Conservation (phyloP, 495 filamentous ascomycete genomes). For the Penicillium angulare region DNA sequence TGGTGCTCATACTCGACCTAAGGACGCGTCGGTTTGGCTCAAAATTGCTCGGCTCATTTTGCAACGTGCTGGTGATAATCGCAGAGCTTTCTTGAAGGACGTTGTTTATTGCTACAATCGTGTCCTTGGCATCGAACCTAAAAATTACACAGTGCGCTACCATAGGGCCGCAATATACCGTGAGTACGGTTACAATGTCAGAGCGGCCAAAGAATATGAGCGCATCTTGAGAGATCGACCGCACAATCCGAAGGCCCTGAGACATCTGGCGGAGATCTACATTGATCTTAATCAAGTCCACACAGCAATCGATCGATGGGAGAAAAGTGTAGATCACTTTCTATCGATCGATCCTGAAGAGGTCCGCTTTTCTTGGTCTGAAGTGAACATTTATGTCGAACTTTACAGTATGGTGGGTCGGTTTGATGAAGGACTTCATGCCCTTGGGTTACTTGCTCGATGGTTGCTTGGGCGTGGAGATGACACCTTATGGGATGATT, state of each 20-base stretch:
- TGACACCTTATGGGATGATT: slow-evolving; percentile 79
- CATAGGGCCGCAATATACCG: slow-evolving; percentile 58
- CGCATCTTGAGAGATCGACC: slow-evolving; percentile 57
- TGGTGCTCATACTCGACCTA: slow-evolving; percentile 70
- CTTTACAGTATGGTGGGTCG: slow-evolving; percentile 63
- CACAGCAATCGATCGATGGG: slow-evolving; percentile 60
- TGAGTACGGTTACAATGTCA: slow-evolving; percentile 55
- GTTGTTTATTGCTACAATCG: slow-evolving; percentile 68
- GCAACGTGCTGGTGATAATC: slow-evolving; percentile 55
- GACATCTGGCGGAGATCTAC: slow-evolving; percentile 62
- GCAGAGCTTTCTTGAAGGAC: slow-evolving; percentile 49
- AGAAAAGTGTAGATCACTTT: slow-evolving; percentile 55
- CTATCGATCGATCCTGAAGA: slow-evolving; percentile 47
- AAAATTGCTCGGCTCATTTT: slow-evolving; percentile 65
- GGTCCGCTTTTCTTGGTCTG: slow-evolving; percentile 71
- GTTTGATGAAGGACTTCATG: slow-evolving; percentile 60
- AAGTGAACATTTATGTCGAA: slow-evolving; percentile 81
- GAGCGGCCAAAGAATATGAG: slow-evolving; percentile 62
- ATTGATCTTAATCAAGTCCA: slow-evolving; percentile 57
- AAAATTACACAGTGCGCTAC: slow-evolving; percentile 57
- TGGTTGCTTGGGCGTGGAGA: slow-evolving; percentile 77
- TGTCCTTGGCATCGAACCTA: slow-evolving; percentile 61
- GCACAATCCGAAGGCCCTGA: slow-evolving; percentile 58
- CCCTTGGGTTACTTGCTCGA: slow-evolving; percentile 67
- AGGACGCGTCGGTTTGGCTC: slow-evolving; percentile 66